These are phyloP conservation scores for Sclerotinia nivalis DNA, from an alignment of 2,329 filamentous ascomycete species.

Conservation along the genomic window DNA sequence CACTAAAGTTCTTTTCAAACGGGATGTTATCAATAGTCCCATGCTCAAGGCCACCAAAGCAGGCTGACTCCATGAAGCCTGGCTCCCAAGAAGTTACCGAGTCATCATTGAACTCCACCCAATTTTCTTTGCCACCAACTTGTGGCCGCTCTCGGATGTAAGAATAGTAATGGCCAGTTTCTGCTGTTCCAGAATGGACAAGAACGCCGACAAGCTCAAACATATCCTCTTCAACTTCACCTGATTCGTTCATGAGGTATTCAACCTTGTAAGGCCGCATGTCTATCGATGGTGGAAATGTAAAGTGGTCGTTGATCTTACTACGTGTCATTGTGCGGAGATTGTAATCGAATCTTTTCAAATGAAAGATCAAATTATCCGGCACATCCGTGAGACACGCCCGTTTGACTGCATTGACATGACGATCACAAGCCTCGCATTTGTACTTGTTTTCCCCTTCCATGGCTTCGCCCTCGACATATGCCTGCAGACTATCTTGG, in stretches of 20 bases:
- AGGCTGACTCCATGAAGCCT: constrained; percentile 68
- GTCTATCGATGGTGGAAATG: constrained; percentile 80
- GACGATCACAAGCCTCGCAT: constrained; percentile 82
- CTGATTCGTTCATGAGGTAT: constrained; percentile 65
- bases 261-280: constrained; percentile 91
- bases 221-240: constrained; percentile 63
- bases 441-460: constrained; percentile 99
- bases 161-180: constrained; percentile 96
- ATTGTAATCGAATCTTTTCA: constrained; percentile 87
- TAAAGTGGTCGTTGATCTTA: constrained; percentile 95
- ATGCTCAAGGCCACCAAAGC: constrained; percentile 73
- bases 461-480: constrained; percentile 94
- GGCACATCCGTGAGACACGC: constrained; percentile 91
- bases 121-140: constrained; percentile 51
- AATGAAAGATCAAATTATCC: constrained; percentile 90
- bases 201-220: constrained; percentile 96
- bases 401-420: constrained; percentile 91
- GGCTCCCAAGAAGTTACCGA: constrained; percentile 75
- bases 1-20: constrained; percentile 75
- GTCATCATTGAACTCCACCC: constrained; percentile 97
- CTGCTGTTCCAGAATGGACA: constrained; percentile 88
- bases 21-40: constrained; percentile 49
- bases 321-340: constrained; percentile 73
- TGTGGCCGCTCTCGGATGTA: constrained; percentile 81
- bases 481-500: constrained; percentile 87